These are phyloP conservation scores for Panicum virgatum DNA, from an alignment of 202 grass and related monocot species.

Conservation along the genomic window DNA sequence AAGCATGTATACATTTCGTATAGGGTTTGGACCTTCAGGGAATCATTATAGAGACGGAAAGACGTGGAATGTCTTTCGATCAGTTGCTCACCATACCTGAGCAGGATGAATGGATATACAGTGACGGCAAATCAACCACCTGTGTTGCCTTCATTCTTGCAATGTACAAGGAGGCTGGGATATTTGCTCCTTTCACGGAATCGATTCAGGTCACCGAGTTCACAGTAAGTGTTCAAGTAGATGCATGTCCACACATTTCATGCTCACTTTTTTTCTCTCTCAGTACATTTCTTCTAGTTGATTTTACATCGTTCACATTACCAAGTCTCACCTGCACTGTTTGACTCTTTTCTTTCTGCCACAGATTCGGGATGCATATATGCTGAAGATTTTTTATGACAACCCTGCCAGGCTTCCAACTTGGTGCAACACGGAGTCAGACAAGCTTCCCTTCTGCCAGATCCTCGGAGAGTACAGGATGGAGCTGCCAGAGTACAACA, in stretches of 20 bases:
- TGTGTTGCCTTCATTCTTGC: constrained; percentile 93
- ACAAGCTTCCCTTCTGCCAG: constrained; percentile 80
- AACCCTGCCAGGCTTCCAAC: constrained; percentile 60
- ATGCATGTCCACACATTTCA: background rate
- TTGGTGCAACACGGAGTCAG: constrained; percentile 68
- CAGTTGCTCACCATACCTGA: constrained; percentile 93
- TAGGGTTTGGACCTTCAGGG: constrained; percentile 89
- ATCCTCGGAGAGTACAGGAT: constrained; percentile 89
- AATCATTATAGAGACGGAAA: constrained; percentile 88
- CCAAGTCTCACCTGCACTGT: background rate
- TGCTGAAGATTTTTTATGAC: constrained; percentile 89
- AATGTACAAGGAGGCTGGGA: constrained; percentile 94
- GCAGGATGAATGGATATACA: constrained; percentile 97
- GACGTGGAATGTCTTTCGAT: constrained; percentile 90
- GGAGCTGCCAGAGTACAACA: constrained; percentile 93
- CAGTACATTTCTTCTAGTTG: background rate
- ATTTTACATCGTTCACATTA: background rate
- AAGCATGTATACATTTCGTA: constrained; percentile 19
- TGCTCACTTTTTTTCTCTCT: background rate
- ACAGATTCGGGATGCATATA: constrained; percentile 93
- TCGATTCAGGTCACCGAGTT: constrained; percentile 96
- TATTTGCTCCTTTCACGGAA: constrained; percentile 70
- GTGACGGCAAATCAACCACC: constrained; percentile 97
- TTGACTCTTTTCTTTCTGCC: background rate
- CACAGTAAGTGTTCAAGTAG: constrained; percentile 65